phyloP scores from a whole-genome alignment of 1,284 basidiomycete genomes.

The Caloboletus firmus region DNA sequence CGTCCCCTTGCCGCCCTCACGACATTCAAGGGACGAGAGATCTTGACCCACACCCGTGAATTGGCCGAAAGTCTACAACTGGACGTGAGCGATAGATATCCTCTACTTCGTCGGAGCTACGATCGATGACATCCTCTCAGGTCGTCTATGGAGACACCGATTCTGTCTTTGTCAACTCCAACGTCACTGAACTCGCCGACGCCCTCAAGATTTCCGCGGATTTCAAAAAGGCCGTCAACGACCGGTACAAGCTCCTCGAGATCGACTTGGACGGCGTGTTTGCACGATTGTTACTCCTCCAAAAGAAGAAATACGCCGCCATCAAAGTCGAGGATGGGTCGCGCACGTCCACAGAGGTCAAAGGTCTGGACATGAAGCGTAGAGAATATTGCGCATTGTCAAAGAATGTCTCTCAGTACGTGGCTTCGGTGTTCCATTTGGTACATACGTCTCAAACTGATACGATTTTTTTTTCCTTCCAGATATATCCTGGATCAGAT shows the following conservation, averaged over 20 bases:
- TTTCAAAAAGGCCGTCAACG: constrained; percentile 96
- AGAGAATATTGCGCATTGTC: constrained; percentile 93
- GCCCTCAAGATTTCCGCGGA: constrained; percentile 90
- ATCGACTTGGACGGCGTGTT: constrained; percentile 97
- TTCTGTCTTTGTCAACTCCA: constrained; percentile 98
- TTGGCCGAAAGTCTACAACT: constrained; percentile 88
- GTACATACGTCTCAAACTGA: neutral
- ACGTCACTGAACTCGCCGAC: constrained; percentile 83
- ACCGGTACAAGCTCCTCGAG: constrained; percentile 92
- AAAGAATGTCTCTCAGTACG: constrained; percentile 90
- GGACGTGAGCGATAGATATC: constrained; percentile 58
- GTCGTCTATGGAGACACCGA: constrained; percentile 99
- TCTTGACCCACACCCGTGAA: constrained; percentile 91
- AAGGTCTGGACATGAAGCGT: constrained; percentile 99
- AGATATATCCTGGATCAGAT: constrained; percentile 91
- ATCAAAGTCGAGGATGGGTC: constrained; percentile 86
- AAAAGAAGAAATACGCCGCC: constrained; percentile 99
- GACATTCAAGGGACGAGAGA: constrained; percentile 98
- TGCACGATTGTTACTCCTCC: constrained; percentile 87
- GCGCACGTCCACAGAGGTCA: constrained; percentile 83
- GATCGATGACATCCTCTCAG: constrained; percentile 40
- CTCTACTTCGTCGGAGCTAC: neutral
- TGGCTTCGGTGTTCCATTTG: constrained; percentile 12
- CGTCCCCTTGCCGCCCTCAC: constrained; percentile 94
- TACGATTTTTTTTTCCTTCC: neutral